Base-by-base conservation (phyloP, 2,329 filamentous ascomycete species). In the Penicillium brevicompactum region DNA sequence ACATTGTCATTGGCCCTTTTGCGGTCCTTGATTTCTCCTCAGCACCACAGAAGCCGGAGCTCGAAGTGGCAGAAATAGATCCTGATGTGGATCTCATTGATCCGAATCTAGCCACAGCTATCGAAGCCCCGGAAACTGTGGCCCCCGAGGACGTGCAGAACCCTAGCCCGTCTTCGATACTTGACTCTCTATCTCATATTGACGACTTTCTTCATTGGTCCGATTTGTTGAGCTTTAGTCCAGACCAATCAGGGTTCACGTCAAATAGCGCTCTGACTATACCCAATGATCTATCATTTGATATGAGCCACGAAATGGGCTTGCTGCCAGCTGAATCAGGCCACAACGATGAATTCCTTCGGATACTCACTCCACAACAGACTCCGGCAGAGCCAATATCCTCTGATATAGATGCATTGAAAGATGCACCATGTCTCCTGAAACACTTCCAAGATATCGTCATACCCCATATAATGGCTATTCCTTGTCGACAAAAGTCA, bases 201-300 rank as follows among this genome's bases (percentile, higher is more conserved):
- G 64, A 70, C 21, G 70, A 70, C 46, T 68, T 69, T 14, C 48
- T 72, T 4, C 69, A 70, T 30, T 73, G 70, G 70, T 68, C 70
- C 1, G 70, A 73, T 45, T 51, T 73, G 0, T 61, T 73, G 6
- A 68, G 67, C 24, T 61, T 71, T 16, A 63, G 63, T 5, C 64
- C 63, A n/a, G 65, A 68, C 2, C 54, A 64, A 40, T 46, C 58
- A 8, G 59, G 58, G 4, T 47, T 61, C 11, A 52, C 56, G 14
- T 51, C 55, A 14, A 56, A 63, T 18, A 58, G 57, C 1, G 53
- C 56, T 7, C 49, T 62, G 24, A 58, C 46, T 30, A 58, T 55
- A 45, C 43, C 58, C 7, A 56, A 56, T 43, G 58, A 60, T 38
- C 44, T 62, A 40, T 53, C 51, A 13, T 55, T 60, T 18, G 51